Evolutionary conservation across 257 asterid species (phyloP), one percentile per base, ranked within the genome.

Genomic region (Striga asiatica): DNA sequence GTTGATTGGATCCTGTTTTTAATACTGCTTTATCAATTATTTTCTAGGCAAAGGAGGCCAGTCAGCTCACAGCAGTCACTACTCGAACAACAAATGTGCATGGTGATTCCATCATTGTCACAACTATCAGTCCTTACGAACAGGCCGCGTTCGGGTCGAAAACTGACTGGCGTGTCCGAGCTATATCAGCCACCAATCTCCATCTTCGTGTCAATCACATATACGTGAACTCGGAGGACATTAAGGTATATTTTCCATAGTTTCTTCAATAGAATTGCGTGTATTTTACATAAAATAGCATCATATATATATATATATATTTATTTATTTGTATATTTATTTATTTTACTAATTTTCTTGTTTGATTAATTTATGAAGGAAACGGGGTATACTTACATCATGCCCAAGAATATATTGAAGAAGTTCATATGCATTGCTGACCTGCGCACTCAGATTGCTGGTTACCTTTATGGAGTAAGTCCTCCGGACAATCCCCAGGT

Each of bases 401-500:
- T 92, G 95, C 99, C 99, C 13, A 92, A 92, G 71, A 92, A 92
- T 54, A 79, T 92, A 21, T 71, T 92, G 88, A 92, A 92, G 85
- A 92, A 92, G 73, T 92, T 92, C 60, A 92, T 92, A 53, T 92
- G 99, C 78, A 67, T 92, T 52, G 99, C 99, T 2, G 99, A 92
- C 70, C 77, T 92, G 65, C 86, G 97, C 27, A 88, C 99, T 8
- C 99, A 92, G 69, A 80, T 92, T 73, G 68, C 97, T 2, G 99
- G 99, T 1, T 92, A 92, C 63, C 81, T 92, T 41, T 92, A 84
- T 57, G 99, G 99, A 2, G 41, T 88, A 22, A 92, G 99, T 61
- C 99, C 99, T 27, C 99, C 99, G 1, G 99, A 92, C 74, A 92
- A 88, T 65, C 99, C 98, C 65, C 99, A 92, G 67, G 99, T 92